Evolutionary conservation across 139 green algal species (phyloP).

Genomic region (Chlorella vulgaris): DNA sequence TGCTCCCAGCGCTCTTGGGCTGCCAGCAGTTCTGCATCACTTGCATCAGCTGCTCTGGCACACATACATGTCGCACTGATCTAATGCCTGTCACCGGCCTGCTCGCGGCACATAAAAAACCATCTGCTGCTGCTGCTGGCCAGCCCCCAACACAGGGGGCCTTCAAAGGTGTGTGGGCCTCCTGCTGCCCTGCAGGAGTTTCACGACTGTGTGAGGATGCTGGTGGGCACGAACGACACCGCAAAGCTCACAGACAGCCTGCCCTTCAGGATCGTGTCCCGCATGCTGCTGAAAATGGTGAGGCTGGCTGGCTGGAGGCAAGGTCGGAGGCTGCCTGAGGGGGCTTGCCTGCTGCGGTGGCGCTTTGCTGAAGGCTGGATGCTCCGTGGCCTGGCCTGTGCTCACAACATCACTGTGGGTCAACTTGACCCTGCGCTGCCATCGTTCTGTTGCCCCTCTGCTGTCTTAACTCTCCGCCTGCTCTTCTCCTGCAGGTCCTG

Average conservation of each 20-base stretch:
- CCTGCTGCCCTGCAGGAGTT: constrained; percentile 13
- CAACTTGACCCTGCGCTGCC: background rate
- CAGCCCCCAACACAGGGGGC: no score
- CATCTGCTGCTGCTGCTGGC: no score
- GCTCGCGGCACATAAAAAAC: no score
- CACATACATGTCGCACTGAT: no score
- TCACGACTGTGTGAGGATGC: constrained; percentile 1
- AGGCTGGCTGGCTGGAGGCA: background rate
- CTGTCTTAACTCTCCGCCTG: background rate
- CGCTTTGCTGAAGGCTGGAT: background rate
- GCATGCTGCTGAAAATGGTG: constrained; percentile 30
- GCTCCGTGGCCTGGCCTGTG: background rate
- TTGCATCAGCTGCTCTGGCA: no score
- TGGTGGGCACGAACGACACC: constrained; percentile 17
- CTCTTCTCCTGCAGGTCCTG: background rate
- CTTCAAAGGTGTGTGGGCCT: no score
- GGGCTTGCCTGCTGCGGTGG: background rate
- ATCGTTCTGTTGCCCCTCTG: background rate
- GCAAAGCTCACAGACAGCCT: constrained; percentile 21
- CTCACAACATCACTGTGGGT: background rate
- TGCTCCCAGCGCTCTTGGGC: no score
- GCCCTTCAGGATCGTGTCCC: background rate
- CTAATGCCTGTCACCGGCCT: no score
- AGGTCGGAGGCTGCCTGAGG: background rate
- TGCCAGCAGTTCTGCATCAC: no score